A percentile compares a stretch with the other conserved stretches of the same genome.
Evolutionary conservation across 768 basidiomycete genomes (phyloP).

Genomic region (Leccinum subgranulosum): DNA sequence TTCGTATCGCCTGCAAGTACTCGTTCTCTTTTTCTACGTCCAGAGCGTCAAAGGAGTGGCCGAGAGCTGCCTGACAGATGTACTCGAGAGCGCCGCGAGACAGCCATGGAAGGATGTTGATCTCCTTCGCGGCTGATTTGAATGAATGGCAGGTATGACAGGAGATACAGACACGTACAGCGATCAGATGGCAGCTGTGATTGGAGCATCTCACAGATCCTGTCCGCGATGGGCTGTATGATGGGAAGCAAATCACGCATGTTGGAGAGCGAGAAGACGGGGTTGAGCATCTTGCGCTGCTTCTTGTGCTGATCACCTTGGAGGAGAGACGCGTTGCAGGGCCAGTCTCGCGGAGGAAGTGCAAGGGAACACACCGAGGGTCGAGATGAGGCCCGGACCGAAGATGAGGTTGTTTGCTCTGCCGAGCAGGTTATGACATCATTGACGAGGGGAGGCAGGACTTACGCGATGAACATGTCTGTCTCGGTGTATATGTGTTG

Average conservation of each 20-base stretch:
- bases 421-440: neutral
- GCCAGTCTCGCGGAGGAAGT: neutral
- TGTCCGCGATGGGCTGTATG: slow-evolving; percentile 33
- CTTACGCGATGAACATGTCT: slow-evolving; percentile 33
- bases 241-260: slow-evolving; percentile 30
- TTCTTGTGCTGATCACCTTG: slow-evolving; percentile 30
- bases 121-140: slow-evolving; percentile 24
- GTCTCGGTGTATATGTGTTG: slow-evolving; percentile 37
- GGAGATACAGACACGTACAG: slow-evolving; percentile 13
- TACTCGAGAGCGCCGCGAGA: slow-evolving; percentile 35
- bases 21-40: slow-evolving; percentile 22
- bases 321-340: neutral
- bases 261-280: slow-evolving; percentile 31
- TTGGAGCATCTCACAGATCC: slow-evolving; percentile 18
- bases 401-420: slow-evolving; percentile 34
- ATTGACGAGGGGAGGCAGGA: neutral
- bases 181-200: slow-evolving; percentile 22
- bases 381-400: slow-evolving; percentile 36
- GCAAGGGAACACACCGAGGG: slow-evolving; percentile 28
- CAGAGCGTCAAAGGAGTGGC: slow-evolving; percentile 32
- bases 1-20: slow-evolving; percentile 29
- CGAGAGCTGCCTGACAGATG: slow-evolving; percentile 32
- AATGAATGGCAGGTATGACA: neutral
- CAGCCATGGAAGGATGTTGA: slow-evolving; percentile 35
- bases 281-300: slow-evolving; percentile 34